These are phyloP conservation scores for Rhizopogon parksii DNA, from an alignment of 1,284 basidiomycete species.

Conservation along the genomic window DNA sequence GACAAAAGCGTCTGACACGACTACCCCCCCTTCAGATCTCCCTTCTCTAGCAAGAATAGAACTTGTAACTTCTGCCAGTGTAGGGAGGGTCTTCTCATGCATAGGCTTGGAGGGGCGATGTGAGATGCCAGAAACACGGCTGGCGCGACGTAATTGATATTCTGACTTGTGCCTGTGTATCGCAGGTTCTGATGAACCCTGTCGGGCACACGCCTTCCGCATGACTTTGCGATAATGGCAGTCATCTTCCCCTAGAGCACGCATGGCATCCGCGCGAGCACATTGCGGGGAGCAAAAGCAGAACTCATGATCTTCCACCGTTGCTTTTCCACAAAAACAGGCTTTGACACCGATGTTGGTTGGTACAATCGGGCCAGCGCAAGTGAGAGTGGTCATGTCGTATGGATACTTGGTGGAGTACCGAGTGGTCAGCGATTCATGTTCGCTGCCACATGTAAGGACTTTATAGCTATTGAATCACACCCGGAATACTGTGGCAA, in stretches of 20 bases:
- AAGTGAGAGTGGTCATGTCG: background rate
- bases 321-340: slow-evolving; percentile 23
- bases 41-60: slow-evolving; percentile 7
- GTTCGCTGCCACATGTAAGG: background rate
- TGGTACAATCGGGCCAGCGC: slow-evolving; percentile 11
- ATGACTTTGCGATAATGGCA: slow-evolving; percentile 22
- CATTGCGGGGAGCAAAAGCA: slow-evolving; percentile 24
- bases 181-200: background rate
- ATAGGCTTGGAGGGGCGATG: background rate
- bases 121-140: background rate
- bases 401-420: background rate
- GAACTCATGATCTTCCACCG: slow-evolving; percentile 20
- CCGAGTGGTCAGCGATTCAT: slow-evolving; percentile 11
- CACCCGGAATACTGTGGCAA: too few species aligned
- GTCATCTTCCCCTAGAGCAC: slow-evolving; percentile 17
- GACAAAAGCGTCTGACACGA: background rate
- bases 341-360: slow-evolving; percentile 6
- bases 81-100: slow-evolving; percentile 6
- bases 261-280: slow-evolving; percentile 24
- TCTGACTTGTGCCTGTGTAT: slow-evolving; percentile 12
- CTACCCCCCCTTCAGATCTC: slow-evolving; percentile 1
- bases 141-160: slow-evolving; percentile 1
- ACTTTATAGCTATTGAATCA: too few species aligned
- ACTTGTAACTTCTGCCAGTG: slow-evolving; percentile 15
- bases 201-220: slow-evolving; percentile 11